These are phyloP conservation scores for Penicillium ucsense DNA, from an alignment of 495 filamentous ascomycete genomes.

Conservation along the genomic window DNA sequence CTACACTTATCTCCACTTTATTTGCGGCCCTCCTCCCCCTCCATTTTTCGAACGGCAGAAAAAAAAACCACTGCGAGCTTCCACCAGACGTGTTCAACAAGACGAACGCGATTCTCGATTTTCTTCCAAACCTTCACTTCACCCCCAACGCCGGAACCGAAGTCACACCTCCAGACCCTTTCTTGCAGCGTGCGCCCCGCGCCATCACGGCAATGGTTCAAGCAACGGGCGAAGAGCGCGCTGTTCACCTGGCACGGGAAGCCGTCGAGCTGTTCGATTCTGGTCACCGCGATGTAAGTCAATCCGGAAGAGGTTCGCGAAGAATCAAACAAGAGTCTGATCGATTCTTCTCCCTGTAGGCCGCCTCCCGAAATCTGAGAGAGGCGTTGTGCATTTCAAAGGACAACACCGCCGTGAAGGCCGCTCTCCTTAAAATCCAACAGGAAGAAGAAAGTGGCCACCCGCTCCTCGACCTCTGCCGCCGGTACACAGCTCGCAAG, in stretches of 20 bases:
- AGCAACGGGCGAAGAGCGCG: constrained; percentile 39
- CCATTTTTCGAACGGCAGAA: background rate
- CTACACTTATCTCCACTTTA: constrained; percentile 2
- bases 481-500: constrained; percentile 38
- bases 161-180: constrained; percentile 1
- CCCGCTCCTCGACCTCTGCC: constrained; percentile 43
- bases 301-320: background rate
- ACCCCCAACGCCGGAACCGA: background rate
- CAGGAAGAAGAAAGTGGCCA: constrained; percentile 41
- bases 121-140: background rate
- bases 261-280: constrained; percentile 41
- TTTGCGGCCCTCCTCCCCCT: constrained; percentile 10
- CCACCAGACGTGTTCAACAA: background rate
- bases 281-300: constrained; percentile 38
- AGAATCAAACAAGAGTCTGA: background rate
- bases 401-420: constrained; percentile 43
- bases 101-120: too few relatives aligned
- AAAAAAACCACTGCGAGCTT: constrained; percentile 5
- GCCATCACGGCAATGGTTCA: constrained; percentile 39
- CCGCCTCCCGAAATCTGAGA: constrained; percentile 48
- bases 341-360: constrained; percentile 23
- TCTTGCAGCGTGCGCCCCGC: constrained; percentile 5
- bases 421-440: constrained; percentile 41
- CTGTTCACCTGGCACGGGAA: constrained; percentile 38
- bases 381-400: constrained; percentile 55